Evolutionary conservation across 768 basidiomycete species (phyloP), one percentile per base, ranked within the genome.

Genomic region (Glaciozyma antarctica): DNA sequence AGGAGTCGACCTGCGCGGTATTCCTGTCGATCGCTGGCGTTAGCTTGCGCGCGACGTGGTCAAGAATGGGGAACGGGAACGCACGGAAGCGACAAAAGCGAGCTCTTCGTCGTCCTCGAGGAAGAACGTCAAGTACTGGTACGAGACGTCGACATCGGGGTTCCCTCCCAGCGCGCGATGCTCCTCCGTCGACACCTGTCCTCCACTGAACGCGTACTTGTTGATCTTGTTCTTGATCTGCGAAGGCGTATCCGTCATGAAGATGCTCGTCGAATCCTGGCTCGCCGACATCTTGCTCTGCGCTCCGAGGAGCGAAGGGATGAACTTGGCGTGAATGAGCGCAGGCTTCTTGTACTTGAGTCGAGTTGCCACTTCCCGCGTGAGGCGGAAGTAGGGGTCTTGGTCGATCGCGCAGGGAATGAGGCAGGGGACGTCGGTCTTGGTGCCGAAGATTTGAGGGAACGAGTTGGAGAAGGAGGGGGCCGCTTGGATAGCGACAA

Each of bases 251-350:
- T 99, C 95, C 41, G 82, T 90, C 94, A 99, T 97, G 80, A 83
- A 98, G 71, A 99, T 93, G 69, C 88, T 88, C 69, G 87, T 88
- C 78, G 92, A 94, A 26, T 84, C 80, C 77, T 94, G 87, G 58
- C 89, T 92, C 7, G 95, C 95, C 76, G 92, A 95, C 95, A 99
- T 99, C 80, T 99, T 99, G 44, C 91, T 94, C 77, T 95, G 91
- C 3, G 95, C 88, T 51, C 95, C 95, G 77, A 97, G 94, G 15
- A 99, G 82, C 7, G 95, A 93, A 16, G 95, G 95, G 80, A 99
- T 94, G 82, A 99, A 99, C 75, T 94, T 94, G 55, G 93, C 83
- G 77, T 98, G 92, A 57, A 99, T 79, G 30, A 97, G 83, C 3
- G 88, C 79, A 3, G 95, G 95, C 77, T 99, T 99, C 51, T 87